Conservation (phyloP, 352 stramenopile species). For the Peronospora farinosa region DNA sequence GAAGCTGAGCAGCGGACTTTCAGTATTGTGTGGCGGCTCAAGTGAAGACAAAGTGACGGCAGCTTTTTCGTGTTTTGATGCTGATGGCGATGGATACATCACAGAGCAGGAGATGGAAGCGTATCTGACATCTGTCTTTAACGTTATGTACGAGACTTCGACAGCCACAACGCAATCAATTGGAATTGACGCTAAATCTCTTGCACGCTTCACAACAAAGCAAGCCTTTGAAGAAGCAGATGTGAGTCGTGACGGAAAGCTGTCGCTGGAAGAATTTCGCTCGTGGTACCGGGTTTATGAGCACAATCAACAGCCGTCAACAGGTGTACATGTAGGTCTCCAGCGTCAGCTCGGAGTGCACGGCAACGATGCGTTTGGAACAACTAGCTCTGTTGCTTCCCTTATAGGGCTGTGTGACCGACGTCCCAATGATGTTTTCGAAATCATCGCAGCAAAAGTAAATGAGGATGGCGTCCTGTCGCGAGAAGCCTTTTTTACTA, state of each 20-base stretch:
- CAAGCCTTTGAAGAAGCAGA: conserved; percentile 87
- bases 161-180: conserved; percentile 32
- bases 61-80: conserved; percentile 83
- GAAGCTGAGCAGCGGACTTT: conserved; percentile 72
- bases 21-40: conserved; percentile 60
- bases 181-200: conserved; percentile 41
- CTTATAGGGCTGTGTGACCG: conserved; percentile 51
- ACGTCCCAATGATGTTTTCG: conserved; percentile 66
- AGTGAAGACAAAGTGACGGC: conserved; percentile 73
- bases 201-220: conserved; percentile 66
- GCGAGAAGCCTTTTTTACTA: conserved; percentile 54
- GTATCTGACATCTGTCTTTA: conserved; percentile 72
- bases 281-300: conserved; percentile 60
- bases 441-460: conserved; percentile 74
- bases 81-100: conserved; percentile 79
- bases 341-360: conserved; percentile 4
- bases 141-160: conserved; percentile 52
- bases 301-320: conserved; percentile 18
- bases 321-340: background rate
- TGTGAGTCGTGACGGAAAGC: conserved; percentile 64
- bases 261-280: conserved; percentile 80
- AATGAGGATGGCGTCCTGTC: conserved; percentile 78
- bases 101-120: conserved; percentile 72
- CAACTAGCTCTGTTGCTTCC: conserved; percentile 53
- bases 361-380: conserved; percentile 27